phyloP scores from a whole-genome alignment of 139 green algal species.

The Chlorella sp. region DNA sequence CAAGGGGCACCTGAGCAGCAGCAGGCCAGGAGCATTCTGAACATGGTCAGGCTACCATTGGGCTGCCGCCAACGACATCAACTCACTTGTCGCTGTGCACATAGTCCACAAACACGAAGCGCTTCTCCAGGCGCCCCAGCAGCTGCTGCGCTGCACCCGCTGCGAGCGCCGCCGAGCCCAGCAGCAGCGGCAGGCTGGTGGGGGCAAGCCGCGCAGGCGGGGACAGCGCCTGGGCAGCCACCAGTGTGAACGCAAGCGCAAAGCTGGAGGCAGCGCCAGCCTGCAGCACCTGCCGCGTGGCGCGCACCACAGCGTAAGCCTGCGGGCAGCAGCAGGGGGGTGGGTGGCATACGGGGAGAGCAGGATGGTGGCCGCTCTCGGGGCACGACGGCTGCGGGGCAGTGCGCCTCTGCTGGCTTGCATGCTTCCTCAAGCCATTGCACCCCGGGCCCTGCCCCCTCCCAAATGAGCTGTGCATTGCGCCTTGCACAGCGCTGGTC shows the following conservation, averaged over 20 bases:
- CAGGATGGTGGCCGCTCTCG: too few species aligned
- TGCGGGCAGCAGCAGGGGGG: neutral
- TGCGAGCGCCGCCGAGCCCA: neutral
- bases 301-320: neutral
- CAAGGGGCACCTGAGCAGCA: too few species aligned
- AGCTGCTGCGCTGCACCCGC: neutral
- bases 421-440: too few species aligned
- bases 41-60: too few species aligned
- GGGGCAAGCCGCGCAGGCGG: neutral
- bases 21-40: too few species aligned
- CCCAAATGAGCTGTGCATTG: neutral
- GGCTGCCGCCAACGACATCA: too few species aligned
- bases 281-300: neutral
- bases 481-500: neutral
- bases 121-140: constrained; percentile 10
- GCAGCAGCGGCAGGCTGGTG: constrained; percentile 5
- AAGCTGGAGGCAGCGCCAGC: neutral
- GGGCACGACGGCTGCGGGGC: too few species aligned
- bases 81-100: neutral
- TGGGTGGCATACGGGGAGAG: neutral
- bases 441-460: too few species aligned
- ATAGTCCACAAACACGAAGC: constrained; percentile 25
- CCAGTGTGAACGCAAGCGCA: neutral
- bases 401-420: too few species aligned
- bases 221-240: neutral